These are phyloP conservation scores for Ophiostoma australiae DNA, from an alignment of 2,329 filamentous ascomycete species.

Conservation along the genomic window DNA sequence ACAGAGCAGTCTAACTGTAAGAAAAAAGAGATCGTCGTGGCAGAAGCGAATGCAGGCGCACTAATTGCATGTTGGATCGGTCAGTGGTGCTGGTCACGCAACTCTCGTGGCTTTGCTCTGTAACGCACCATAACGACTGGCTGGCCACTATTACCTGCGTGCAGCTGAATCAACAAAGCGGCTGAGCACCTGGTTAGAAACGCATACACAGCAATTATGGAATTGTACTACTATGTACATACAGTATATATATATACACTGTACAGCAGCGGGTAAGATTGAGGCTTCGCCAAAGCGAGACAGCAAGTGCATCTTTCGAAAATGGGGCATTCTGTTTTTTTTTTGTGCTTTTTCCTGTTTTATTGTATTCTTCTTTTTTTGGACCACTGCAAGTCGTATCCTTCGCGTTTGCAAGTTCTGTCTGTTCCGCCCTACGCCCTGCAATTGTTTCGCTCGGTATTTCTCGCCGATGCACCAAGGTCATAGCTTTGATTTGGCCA, in stretches of 20 bases:
- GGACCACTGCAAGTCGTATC: not conserved
- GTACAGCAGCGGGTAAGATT: not conserved
- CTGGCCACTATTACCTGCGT: not conserved
- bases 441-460: not conserved
- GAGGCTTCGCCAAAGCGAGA: not conserved
- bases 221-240: no score
- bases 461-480: not conserved
- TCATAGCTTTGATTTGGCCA: not conserved
- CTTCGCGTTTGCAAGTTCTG: not conserved
- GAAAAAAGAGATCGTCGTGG: not conserved
- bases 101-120: not conserved
- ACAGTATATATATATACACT: no score
- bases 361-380: no score
- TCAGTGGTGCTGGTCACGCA: not conserved
- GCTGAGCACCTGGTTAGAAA: not conserved
- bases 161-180: not conserved
- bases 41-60: not conserved
- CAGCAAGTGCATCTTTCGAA: not conserved
- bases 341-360: not conserved
- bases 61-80: not conserved
- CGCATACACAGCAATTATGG: no score
- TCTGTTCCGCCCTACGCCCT: not conserved
- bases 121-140: not conserved
- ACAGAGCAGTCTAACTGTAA: not conserved
- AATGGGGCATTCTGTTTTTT: not conserved